Conservation (phyloP, 225 moss, liverwort and hornwort genomes). For the Climacium dendroides region DNA sequence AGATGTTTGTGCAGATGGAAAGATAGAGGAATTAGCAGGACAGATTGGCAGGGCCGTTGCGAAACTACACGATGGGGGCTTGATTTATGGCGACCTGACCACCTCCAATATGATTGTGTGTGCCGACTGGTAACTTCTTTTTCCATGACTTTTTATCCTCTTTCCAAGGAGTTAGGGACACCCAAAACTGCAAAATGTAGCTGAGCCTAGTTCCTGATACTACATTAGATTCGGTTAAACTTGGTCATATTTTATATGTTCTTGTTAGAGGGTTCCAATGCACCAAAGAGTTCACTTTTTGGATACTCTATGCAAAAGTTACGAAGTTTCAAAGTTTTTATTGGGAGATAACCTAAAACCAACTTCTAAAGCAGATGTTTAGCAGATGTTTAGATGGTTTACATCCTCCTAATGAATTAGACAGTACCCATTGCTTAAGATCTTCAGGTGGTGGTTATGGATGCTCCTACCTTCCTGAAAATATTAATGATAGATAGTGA, state of each 20-base stretch:
- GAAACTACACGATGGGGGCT: slow-evolving; percentile 71
- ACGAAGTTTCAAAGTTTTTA: not conserved
- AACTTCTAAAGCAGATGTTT: not conserved
- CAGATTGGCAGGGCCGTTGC: slow-evolving; percentile 71
- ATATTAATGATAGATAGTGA: not conserved
- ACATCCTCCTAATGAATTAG: not conserved
- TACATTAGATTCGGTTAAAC: not conserved
- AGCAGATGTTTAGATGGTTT: not conserved
- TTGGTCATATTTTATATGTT: not conserved
- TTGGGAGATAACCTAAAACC: not conserved
- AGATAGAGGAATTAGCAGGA: slow-evolving; percentile 58
- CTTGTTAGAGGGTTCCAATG: not conserved
- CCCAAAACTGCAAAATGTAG: not conserved
- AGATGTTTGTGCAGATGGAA: slow-evolving; percentile 32
- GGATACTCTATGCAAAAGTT: not conserved
- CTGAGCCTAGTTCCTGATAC: not conserved
- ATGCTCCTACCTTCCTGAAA: not conserved
- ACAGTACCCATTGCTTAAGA: not conserved
- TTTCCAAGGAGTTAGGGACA: not conserved
- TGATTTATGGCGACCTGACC: slow-evolving; percentile 90
- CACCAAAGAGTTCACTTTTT: not conserved
- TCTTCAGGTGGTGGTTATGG: not conserved
- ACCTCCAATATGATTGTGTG: slow-evolving; percentile 87
- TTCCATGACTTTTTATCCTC: not conserved
- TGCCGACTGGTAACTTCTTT: slow-evolving; percentile 41